A percentile compares a stretch with the other conserved stretches of the same genome.
These are phyloP conservation scores for Irineochytrium annulatum DNA, from an alignment of 192 early-diverging fungal genomes.

Conservation along the genomic window DNA sequence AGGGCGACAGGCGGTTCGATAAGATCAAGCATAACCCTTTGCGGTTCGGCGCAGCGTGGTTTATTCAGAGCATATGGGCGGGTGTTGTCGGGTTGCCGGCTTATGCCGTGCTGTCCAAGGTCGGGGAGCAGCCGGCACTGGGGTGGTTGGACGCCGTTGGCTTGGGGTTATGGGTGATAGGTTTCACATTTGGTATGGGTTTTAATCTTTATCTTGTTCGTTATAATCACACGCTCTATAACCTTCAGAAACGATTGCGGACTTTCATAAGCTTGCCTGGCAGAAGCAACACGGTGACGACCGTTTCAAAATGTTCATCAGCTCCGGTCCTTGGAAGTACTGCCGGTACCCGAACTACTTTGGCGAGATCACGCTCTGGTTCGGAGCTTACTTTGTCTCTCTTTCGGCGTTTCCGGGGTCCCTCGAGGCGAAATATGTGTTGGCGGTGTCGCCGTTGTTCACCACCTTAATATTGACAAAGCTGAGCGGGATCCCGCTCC, in stretches of 20 bases:
- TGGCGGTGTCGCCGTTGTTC: conserved; percentile 20
- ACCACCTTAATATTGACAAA: conserved; percentile 16
- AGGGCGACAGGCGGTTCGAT: conserved; percentile 35
- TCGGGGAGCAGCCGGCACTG: conserved; percentile 9
- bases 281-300: conserved; percentile 11
- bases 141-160: conserved; percentile 16
- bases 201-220: neutral
- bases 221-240: neutral
- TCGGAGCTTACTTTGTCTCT: conserved; percentile 19
- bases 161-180: conserved; percentile 25
- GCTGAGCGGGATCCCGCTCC: conserved; percentile 24
- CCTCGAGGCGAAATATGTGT: conserved; percentile 6
- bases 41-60: conserved; percentile 18
- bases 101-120: conserved; percentile 10
- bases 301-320: conserved; percentile 13
- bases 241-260: conserved; percentile 15
- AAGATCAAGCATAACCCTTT: conserved; percentile 27
- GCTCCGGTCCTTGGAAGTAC: conserved; percentile 11
- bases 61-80: conserved; percentile 29
- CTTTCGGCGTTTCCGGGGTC: conserved; percentile 12
- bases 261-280: conserved; percentile 28
- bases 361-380: conserved; percentile 27
- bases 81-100: conserved; percentile 28
- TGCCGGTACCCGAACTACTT: conserved; percentile 30
- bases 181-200: conserved; percentile 24